Conservation (phyloP, 2,329 filamentous ascomycete species). For the Colletotrichum liriopes region DNA sequence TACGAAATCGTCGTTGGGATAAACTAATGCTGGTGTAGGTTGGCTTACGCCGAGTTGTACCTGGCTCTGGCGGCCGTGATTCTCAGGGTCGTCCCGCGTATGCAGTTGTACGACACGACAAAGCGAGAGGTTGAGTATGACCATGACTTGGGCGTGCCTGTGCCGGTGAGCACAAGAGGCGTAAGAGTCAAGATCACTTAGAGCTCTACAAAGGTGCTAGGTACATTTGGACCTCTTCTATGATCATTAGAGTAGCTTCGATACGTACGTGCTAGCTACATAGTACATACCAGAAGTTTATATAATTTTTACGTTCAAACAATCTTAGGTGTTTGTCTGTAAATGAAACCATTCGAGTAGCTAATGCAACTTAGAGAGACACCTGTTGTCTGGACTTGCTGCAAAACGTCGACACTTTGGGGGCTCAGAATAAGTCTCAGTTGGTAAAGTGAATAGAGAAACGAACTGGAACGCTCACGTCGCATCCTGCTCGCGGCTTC, state of each 20-base stretch:
- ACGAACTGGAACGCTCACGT: not conserved
- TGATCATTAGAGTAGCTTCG: not conserved
- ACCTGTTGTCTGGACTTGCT: constrained; percentile 13
- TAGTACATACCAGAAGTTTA: too few relatives aligned
- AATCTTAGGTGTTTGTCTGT: too few relatives aligned
- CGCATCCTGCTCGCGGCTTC: not conserved
- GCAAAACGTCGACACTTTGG: not conserved
- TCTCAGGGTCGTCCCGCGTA: constrained; percentile 48
- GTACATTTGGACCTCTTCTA: not conserved
- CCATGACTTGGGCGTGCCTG: constrained; percentile 46
- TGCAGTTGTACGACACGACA: constrained; percentile 49
- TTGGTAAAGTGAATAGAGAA: constrained; percentile 14
- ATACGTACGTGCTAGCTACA: not conserved
- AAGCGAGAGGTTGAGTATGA: constrained; percentile 48
- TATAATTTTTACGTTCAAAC: too few relatives aligned
- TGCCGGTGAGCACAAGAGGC: constrained; percentile 42
- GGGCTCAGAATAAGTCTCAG: not conserved
- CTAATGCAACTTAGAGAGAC: not conserved
- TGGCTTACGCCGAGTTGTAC: constrained; percentile 50
- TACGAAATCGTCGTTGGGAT: not conserved
- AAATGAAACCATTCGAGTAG: too few relatives aligned
- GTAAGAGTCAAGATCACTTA: constrained; percentile 33
- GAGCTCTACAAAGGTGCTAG: not conserved
- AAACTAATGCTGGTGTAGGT: constrained; percentile 38
- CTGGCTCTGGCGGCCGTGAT: constrained; percentile 46